Base-by-base conservation (phyloP, 2,329 filamentous ascomycete species). In the Scleromitrula shiraiana region DNA sequence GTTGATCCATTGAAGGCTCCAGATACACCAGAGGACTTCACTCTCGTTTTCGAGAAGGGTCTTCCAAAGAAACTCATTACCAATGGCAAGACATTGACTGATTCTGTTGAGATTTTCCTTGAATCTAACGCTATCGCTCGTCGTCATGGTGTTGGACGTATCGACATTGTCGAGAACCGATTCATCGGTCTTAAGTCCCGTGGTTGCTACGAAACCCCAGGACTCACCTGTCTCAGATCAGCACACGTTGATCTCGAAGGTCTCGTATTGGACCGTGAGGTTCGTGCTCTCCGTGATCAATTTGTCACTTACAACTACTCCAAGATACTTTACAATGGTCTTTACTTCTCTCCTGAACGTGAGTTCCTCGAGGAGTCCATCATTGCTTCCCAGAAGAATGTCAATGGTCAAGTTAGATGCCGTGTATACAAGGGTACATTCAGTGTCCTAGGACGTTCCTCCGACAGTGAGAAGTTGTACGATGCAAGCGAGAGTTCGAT, bases 131-230 rank as follows among this genome's bases (percentile, higher is more conserved):
- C 77, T 50, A 82, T 91, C 55, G 87, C 78, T 55, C 76, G 78
- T 65, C 75, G 72, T 55, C 73, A 88, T 70, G 87, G 87, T 64
- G 78, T 91, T 57, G 87, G 86, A 60, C 75, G 87, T 61, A 83
- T 91, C 56, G 86, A 91, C 67, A 91, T 91, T 63, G 85, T 90
- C 52, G 85, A 88, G 68, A 85, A 86, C 71, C 77, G 86, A 46
- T 87, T 84, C 72, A 84, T 87, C 62, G 86, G 85, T 54, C 74
- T 90, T 60, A 90, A 90, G 74, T 82, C 77, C 57, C 80, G 86
- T 61, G 86, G 86, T 60, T 90, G 85, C 73, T 90, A 90, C 72
- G 86, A 90, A 62, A 62, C 61, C 26, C 59, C 59, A 19, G 61
- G 59, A 44, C 51, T 63, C 30, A 61, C 61, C 46, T 60, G 58